Evolutionary conservation across 2,329 filamentous ascomycete genomes (phyloP).

Genomic region (Aspergillus novoparasiticus): DNA sequence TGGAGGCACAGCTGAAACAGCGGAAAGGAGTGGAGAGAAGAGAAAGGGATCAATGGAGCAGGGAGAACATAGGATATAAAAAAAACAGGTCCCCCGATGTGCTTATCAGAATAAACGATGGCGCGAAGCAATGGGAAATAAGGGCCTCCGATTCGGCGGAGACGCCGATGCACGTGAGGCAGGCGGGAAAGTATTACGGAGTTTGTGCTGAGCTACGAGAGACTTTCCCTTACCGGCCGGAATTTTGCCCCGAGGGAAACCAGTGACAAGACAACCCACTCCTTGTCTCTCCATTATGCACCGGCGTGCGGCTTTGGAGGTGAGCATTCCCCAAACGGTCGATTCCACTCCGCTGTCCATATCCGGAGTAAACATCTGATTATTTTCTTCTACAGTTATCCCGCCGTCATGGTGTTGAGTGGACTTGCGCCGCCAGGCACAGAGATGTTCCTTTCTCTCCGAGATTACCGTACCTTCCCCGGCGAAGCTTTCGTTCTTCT

Average conservation of each 20-base stretch:
- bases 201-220: conserved; percentile 3
- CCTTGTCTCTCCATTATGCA: conserved; percentile 33
- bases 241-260: conserved; percentile 22
- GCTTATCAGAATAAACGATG: conserved; percentile 22
- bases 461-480: conserved; percentile 23
- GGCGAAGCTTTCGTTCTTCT: conserved; percentile 40
- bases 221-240: conserved; percentile 10
- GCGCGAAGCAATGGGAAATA: conserved; percentile 17
- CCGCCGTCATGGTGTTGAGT: conserved; percentile 42
- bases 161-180: conserved; percentile 36
- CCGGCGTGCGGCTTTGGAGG: conserved; percentile 36
- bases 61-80: background rate
- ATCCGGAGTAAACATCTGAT: background rate
- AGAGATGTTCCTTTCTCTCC: conserved; percentile 24
- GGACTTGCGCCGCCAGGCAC: conserved; percentile 37
- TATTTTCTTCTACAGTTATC: conserved; percentile 32
- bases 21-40: background rate
- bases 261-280: conserved; percentile 15
- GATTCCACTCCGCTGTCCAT: background rate
- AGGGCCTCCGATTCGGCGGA: conserved; percentile 33
- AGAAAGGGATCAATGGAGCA: background rate
- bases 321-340: conserved; percentile 16
- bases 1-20: conserved; percentile 4
- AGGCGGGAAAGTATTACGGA: conserved; percentile 22
- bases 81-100: conserved; percentile 4